Evolutionary conservation across 176 grass and related monocot genomes (phyloP).

Genomic region (Raddia distichophylla): DNA sequence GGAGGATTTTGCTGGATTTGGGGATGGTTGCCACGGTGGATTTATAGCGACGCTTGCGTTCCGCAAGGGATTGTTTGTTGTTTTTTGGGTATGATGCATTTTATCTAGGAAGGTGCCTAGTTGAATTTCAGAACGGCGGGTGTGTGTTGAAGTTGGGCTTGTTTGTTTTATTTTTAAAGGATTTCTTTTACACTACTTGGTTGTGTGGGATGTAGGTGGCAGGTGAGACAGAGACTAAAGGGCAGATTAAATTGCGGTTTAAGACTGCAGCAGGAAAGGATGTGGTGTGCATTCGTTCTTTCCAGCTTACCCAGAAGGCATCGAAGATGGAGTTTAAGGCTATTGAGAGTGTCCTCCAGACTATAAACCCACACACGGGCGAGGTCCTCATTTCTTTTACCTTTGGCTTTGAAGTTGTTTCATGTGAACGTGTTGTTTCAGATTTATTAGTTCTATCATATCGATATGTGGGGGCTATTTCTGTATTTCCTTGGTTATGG

Average conservation of each 20-base stretch:
- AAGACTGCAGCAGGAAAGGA: conserved; percentile 94
- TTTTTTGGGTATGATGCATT: neutral
- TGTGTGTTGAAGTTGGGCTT: neutral
- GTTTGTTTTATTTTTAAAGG: neutral
- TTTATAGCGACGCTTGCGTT: neutral
- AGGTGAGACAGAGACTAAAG: conserved; percentile 90
- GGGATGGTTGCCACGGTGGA: neutral
- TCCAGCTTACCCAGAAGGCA: conserved; percentile 97
- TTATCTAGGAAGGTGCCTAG: neutral
- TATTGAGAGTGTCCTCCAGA: conserved; percentile 95
- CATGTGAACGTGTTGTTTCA: neutral
- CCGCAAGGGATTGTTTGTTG: neutral
- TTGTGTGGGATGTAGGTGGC: conserved; percentile 61
- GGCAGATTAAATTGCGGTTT: conserved; percentile 90
- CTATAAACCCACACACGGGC: conserved; percentile 95
- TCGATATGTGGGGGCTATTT: neutral
- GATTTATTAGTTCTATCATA: conserved; percentile 17
- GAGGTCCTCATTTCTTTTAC: conserved; percentile 46
- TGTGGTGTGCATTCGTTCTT: conserved; percentile 95
- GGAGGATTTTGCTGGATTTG: conserved; percentile 7
- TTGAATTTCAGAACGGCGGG: conserved; percentile 1
- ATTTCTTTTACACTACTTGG: conserved; percentile 4
- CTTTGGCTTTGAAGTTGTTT: conserved; percentile 24
- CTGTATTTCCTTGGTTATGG: neutral
- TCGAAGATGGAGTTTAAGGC: conserved; percentile 99